A percentile compares a stretch with the other conserved stretches of the same genome.
Conservation (phyloP, 331 rosid genomes). For the Ulmus americana region DNA sequence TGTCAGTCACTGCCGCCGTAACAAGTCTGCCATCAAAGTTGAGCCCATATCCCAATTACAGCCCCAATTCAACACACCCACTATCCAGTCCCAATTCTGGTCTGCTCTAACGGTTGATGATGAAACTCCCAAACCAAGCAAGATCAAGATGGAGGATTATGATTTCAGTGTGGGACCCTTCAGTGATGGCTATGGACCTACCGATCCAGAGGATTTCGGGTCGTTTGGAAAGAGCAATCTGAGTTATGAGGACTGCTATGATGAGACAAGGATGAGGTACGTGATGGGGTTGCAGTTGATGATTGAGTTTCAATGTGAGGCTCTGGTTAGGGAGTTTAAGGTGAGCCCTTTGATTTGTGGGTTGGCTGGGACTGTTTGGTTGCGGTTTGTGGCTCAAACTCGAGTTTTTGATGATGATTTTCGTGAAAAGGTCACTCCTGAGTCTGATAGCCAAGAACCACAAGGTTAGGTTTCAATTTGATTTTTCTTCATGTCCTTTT, state of each 20-base stretch:
- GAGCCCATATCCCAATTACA: constrained; percentile 50
- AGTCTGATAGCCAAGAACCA: constrained; percentile 46
- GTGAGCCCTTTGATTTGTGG: constrained; percentile 78
- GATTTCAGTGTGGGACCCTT: constrained; percentile 14
- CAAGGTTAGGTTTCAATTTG: constrained; percentile 33
- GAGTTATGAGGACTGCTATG: constrained; percentile 44
- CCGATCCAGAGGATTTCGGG: constrained; percentile 53
- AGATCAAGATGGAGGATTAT: constrained; percentile 22
- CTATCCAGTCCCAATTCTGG: constrained; percentile 33
- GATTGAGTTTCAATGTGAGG: constrained; percentile 74
- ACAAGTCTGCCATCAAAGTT: constrained; percentile 22
- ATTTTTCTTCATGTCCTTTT: neutral
- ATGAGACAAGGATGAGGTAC: constrained; percentile 57
- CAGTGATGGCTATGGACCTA: constrained; percentile 32
- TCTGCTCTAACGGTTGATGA: constrained; percentile 31
- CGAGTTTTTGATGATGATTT: constrained; percentile 56
- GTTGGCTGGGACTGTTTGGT: constrained; percentile 69
- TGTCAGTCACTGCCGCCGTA: constrained; percentile 41
- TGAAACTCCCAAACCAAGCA: constrained; percentile 1
- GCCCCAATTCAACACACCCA: constrained; percentile 21
- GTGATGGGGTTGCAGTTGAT: constrained; percentile 70
- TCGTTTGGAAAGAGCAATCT: constrained; percentile 5
- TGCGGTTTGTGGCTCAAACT: constrained; percentile 60
- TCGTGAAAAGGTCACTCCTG: constrained; percentile 44
- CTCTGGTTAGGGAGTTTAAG: constrained; percentile 61